phyloP scores from a whole-genome alignment of 345 rosid genomes.

The Tarenaya hassleriana region DNA sequence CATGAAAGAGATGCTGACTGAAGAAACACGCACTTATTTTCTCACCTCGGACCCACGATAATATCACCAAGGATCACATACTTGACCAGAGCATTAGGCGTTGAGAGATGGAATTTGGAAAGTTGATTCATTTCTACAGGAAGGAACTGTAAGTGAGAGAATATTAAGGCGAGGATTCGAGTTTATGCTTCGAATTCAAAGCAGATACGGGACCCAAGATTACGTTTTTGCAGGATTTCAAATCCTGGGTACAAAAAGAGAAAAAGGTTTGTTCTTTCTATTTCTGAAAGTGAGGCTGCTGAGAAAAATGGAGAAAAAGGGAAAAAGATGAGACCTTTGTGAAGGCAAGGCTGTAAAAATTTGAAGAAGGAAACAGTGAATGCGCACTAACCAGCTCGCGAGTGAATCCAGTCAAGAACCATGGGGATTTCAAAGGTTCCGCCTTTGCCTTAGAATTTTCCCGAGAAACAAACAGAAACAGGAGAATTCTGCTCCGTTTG shows the following conservation, averaged over 20 bases:
- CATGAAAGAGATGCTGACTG: conserved; percentile 29
- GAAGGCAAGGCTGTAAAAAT: conserved; percentile 6
- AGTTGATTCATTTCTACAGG: conserved; percentile 7
- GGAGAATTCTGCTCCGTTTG: no score
- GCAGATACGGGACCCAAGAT: conserved; percentile 29
- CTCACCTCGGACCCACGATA: conserved; percentile 25
- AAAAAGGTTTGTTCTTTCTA: no score
- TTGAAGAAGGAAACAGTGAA: conserved; percentile 28
- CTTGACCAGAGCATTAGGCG: conserved; percentile 36
- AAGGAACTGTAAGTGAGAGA: conserved; percentile 18
- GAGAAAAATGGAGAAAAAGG: background rate
- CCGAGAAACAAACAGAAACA: background rate
- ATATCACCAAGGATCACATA: conserved; percentile 27
- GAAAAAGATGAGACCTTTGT: background rate
- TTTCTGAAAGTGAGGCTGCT: conserved; percentile 3
- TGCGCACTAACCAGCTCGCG: conserved; percentile 26
- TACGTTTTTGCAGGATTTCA: conserved; percentile 2
- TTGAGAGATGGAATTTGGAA: conserved; percentile 17
- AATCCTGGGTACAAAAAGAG: no score
- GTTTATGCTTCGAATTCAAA: conserved; percentile 16
- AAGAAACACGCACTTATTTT: conserved; percentile 11
- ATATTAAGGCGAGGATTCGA: conserved; percentile 16
- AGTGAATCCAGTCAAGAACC: conserved; percentile 3
- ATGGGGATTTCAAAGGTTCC: conserved; percentile 3
- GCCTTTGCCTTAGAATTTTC: conserved; percentile 2